Base-by-base conservation (phyloP, 805 yeast genomes). In the Wickerhamomyces ciferrii region DNA sequence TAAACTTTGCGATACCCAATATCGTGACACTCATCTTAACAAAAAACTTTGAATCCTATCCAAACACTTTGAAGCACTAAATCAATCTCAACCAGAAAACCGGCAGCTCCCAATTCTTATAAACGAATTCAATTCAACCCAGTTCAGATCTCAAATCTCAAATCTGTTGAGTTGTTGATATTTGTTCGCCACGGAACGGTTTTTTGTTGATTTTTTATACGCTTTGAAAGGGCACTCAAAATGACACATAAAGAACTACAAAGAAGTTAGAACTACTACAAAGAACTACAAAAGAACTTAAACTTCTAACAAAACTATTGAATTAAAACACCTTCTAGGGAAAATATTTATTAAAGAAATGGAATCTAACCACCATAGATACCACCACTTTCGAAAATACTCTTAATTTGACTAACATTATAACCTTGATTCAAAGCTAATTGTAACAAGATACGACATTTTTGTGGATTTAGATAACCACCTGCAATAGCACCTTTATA, bases 401-500 rank as follows among this genome's bases (percentile, higher is more conserved):
- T 48, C 44, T 64, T 71, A 19, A 72, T 72, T 44, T 65, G 63
- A 6, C 47, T 35, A 8, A 71, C 58, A 18, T 55, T 51, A 49
- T 60, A 61, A 0, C 63, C 63, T 40, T 66, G 67, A 48, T 67
- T 58, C 39, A 76, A 60, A 50, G 84, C 77, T 53, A 82, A 65
- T 53, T 81, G 86, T 41, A 82, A 61, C 40, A 81, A 59, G 23
- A 82, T 70, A 54, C 87, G 70, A 39, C 81, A 69, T 64, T 82
- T 82, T 53, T 79, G 86, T 6, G 88, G 87, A 50, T 79, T 82
- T 50, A 82, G 61, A 52, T 79, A 80, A 5, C 88, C 88, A 43
- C 83, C 76, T 1, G 87, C 83, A 44, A 82, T 69, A 15, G 76
- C 71, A 52, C 72, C 75, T 18, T 60, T 58, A 44, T 61, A 66